A percentile compares a stretch with the other conserved stretches of the same genome.
Conservation (phyloP, 495 filamentous ascomycete species). For the Astrothelium subdiscretum region DNA sequence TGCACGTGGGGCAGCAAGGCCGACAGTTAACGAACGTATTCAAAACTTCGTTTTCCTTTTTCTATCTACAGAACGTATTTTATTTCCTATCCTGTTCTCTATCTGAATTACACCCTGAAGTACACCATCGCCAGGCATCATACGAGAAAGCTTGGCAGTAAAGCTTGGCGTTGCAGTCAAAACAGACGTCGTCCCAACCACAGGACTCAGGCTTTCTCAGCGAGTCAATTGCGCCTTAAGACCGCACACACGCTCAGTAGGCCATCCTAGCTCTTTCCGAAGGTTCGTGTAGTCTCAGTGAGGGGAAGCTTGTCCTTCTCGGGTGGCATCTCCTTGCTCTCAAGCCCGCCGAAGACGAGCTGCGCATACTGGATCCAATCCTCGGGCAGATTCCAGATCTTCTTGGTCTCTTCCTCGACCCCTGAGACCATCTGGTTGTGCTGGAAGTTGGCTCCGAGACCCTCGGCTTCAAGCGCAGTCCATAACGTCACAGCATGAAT, state of each 20-base stretch:
- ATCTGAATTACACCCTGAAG: no score
- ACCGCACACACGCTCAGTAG: background rate
- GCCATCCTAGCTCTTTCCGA: background rate
- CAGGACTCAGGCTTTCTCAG: background rate
- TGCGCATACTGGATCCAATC: constrained; percentile 46
- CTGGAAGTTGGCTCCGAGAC: constrained; percentile 62
- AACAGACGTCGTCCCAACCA: background rate
- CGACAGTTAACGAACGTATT: background rate
- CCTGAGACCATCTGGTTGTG: constrained; percentile 59
- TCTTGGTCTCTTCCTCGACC: constrained; percentile 44
- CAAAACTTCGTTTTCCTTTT: background rate
- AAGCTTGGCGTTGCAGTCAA: background rate
- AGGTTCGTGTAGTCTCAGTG: background rate
- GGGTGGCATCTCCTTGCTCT: constrained; percentile 8
- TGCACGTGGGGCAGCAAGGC: background rate
- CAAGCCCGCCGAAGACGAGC: constrained; percentile 34
- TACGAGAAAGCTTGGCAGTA: background rate
- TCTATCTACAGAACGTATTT: background rate
- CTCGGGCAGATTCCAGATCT: constrained; percentile 45
- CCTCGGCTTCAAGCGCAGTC: constrained; percentile 57
- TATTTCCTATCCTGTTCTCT: background rate
- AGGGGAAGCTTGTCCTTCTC: constrained; percentile 37
- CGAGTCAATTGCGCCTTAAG: background rate
- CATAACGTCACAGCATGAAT: constrained; percentile 59
- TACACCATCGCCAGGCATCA: background rate